Percentiles rank a stretch among this genome's conserved stretches.
Conservation (phyloP, 2,329 filamentous ascomycete species). For the Escovopsis sp. region DNA sequence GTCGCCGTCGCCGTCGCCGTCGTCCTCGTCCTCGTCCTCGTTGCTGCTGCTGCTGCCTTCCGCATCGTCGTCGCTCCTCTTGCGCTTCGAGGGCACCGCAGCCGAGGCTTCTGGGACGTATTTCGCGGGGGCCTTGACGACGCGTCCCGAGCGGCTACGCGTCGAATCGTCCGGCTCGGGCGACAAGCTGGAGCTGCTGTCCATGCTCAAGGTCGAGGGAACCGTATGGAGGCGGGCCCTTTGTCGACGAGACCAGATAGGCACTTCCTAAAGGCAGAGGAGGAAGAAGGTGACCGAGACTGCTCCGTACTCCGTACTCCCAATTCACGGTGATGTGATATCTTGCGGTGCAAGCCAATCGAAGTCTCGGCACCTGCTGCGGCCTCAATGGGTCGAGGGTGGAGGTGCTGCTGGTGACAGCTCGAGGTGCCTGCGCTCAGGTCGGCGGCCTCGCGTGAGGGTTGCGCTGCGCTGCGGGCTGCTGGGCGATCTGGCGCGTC, state of each 20-base stretch:
- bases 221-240: too few species aligned
- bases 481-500: constrained; percentile 4
- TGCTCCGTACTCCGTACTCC: too few species aligned
- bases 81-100: constrained; percentile 37
- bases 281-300: too few species aligned
- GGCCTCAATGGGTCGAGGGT: too few species aligned
- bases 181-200: constrained; percentile 39
- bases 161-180: constrained; percentile 34
- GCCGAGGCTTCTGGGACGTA: constrained; percentile 34
- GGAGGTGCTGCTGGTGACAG: too few species aligned
- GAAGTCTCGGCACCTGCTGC: too few species aligned
- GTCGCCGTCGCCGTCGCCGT: constrained; percentile 31
- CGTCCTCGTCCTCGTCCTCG: constrained; percentile 7
- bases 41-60: constrained; percentile 11
- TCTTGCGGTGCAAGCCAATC: too few species aligned
- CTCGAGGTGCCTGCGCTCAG: constrained; percentile 1
- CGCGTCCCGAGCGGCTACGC: constrained; percentile 55
- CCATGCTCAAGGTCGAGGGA: too few species aligned
- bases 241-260: too few species aligned
- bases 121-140: constrained; percentile 43
- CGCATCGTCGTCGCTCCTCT: constrained; percentile 34
- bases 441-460: neutral
- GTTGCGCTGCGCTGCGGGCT: neutral
- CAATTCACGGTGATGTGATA: too few species aligned
- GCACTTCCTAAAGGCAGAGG: too few species aligned